phyloP scores from a whole-genome alignment of 345 rosid genomes.

The Eucalyptus leucophloia region DNA sequence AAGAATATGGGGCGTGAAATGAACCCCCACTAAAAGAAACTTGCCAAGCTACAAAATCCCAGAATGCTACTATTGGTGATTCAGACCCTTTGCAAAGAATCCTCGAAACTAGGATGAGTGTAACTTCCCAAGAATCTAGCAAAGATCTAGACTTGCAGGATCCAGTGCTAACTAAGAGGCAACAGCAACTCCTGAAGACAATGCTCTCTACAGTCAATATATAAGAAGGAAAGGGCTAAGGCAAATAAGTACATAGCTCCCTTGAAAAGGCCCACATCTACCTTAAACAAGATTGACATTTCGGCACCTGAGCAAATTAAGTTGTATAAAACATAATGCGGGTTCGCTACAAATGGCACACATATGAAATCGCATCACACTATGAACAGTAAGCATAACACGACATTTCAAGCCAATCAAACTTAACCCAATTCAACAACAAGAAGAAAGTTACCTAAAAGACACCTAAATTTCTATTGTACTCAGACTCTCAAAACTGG shows the following conservation, averaged over 20 bases:
- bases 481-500: slow-evolving; percentile 23
- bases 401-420: neutral
- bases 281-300: neutral
- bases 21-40: neutral
- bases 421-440: neutral
- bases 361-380: neutral
- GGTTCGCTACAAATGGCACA: neutral
- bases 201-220: neutral
- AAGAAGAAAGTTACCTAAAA: slow-evolving; percentile 47
- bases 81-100: neutral
- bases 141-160: neutral
- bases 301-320: neutral
- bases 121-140: neutral
- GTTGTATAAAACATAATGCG: neutral
- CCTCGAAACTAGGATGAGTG: neutral
- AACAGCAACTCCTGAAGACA: neutral
- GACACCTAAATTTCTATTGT: slow-evolving; percentile 71
- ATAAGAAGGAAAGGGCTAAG: neutral
- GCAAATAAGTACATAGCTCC: neutral
- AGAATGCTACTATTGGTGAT: neutral
- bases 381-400: neutral
- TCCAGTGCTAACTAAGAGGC: neutral
- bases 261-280: neutral
- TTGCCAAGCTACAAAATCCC: neutral
- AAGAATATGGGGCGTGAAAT: neutral